Evolutionary conservation across 768 basidiomycete genomes (phyloP).

Genomic region (Boletus speciosus): DNA sequence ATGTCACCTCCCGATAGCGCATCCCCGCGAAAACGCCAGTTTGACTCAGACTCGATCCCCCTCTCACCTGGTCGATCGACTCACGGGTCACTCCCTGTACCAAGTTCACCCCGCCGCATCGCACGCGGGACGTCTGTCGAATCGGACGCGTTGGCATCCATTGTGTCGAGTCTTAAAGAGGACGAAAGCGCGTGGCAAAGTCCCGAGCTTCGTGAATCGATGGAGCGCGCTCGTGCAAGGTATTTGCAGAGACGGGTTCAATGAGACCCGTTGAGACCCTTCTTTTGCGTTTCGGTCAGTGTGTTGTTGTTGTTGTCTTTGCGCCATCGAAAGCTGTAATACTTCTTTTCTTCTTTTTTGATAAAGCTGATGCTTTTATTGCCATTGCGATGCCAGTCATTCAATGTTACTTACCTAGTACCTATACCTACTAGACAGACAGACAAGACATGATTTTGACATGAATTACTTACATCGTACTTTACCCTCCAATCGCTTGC

Average conservation of each 20-base stretch:
- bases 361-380: neutral
- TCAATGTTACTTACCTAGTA: neutral
- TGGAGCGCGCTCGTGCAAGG: conserved; percentile 60
- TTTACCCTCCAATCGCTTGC: neutral
- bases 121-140: conserved; percentile 36
- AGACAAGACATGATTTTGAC: neutral
- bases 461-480: conserved; percentile 4
- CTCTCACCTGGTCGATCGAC: conserved; percentile 22
- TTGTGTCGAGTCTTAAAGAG: conserved; percentile 36
- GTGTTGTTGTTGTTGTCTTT: neutral
- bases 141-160: conserved; percentile 24
- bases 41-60: conserved; percentile 24
- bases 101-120: conserved; percentile 16
- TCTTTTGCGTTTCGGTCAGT: neutral
- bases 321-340: neutral
- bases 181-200: conserved; percentile 55
- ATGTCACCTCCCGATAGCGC: conserved; percentile 27
- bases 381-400: neutral
- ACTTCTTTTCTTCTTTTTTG: neutral
- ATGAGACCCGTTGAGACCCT: conserved; percentile 7
- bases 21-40: conserved; percentile 35
- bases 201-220: conserved; percentile 63
- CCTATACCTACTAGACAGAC: neutral
- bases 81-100: conserved; percentile 6
- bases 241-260: conserved; percentile 17